Conservation (phyloP, 2,329 filamentous ascomycete genomes). For the Diaporthe citrichinensis region DNA sequence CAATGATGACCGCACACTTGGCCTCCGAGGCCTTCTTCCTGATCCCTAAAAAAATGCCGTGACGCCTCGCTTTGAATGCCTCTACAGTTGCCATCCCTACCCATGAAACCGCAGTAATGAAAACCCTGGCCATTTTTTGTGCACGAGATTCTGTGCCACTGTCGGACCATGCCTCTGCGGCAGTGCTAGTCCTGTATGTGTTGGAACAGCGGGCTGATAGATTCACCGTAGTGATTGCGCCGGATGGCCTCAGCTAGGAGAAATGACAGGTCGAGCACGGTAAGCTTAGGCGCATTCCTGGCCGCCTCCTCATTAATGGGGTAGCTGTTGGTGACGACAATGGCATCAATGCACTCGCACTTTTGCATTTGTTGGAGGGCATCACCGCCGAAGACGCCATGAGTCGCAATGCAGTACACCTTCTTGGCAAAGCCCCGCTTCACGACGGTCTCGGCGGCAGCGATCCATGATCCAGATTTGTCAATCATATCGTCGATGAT, state of each 20-base stretch:
- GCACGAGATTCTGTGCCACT: conserved; percentile 2
- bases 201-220: conserved; percentile 79
- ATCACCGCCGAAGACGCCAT: conserved; percentile 93
- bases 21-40: conserved; percentile 27
- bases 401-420: conserved; percentile 98
- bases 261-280: conserved; percentile 89
- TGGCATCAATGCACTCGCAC: conserved; percentile 93
- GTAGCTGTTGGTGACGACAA: conserved; percentile 98
- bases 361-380: conserved; percentile 90
- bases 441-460: conserved; percentile 94
- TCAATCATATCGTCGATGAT: conserved; percentile 99
- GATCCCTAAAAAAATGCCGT: conserved; percentile 33
- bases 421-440: conserved; percentile 92
- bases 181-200: conserved; percentile 69
- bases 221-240: conserved; percentile 96
- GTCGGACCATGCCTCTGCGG: not conserved
- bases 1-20: conserved; percentile 33
- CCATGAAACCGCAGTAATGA: conserved; percentile 17
- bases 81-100: conserved; percentile 26
- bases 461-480: conserved; percentile 96
- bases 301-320: conserved; percentile 85
- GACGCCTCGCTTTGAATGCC: conserved; percentile 40
- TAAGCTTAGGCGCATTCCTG: conserved; percentile 82
- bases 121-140: conserved; percentile 8
- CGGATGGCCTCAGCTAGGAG: conserved; percentile 93